Evolutionary conservation across 2,329 filamentous ascomycete species (phyloP), one percentile per base, ranked within the genome.

Genomic region (Venturia oleaginea): DNA sequence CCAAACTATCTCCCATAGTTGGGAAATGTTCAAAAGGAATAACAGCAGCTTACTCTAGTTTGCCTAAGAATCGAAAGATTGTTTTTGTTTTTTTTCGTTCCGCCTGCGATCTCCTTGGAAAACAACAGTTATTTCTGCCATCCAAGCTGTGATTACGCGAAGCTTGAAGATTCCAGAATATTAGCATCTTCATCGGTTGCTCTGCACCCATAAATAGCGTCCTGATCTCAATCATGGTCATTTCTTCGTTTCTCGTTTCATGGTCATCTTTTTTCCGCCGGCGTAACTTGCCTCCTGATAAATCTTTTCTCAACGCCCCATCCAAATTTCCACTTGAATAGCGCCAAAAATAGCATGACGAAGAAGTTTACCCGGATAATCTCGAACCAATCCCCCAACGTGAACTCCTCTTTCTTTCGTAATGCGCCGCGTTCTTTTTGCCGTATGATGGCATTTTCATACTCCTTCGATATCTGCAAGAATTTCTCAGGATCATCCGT

Each of bases 401-500:
- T 62, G 42, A 38, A 67, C 22, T 1, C 32, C 38, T 55, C 62
- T 48, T 64, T 64, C 59, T 59, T 51, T 37, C 60, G 43, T 34
- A 40, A 34, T 3, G 5, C 34, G 22, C 4, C 27, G 17, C 51
- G 27, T 15, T 55, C 38, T 40, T 57, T 55, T 22, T 63, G 40
- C 61, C 27, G 42, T n/a, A 64, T 17, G 2, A 37, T 15, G n/a
- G 17, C 54, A 34, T 42, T 38, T 27, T 54, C 64, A n/a, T 43
- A 65, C 27, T 65, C 67, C 54, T 78, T 71, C 67, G 83, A 85
- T 1, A 91, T 81, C 55, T 87, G 82, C 30, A 86, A 72, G 71
- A 86, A 93, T 68, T 83, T 75, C 71, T 83, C 83, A 0, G 90
- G 90, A 69, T 96, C 86, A 71, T 97, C 92, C 0, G 92, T 96